Evolutionary conservation across 805 yeast genomes (phyloP).

Genomic region (Kodamaea laetipori): DNA sequence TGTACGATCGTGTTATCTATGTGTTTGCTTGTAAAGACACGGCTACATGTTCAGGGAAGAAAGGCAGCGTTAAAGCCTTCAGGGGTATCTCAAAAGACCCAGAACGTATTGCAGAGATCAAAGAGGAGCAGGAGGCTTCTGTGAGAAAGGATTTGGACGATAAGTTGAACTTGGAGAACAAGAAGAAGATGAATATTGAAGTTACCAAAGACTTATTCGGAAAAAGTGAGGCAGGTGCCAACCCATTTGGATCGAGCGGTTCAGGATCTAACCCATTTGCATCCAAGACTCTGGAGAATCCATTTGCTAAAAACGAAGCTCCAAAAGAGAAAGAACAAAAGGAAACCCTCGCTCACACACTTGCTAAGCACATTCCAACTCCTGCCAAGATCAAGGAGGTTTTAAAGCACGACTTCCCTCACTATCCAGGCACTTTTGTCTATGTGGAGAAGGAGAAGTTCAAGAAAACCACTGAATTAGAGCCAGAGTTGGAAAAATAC

Average conservation of each 20-base stretch:
- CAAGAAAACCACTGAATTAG: conserved; percentile 49
- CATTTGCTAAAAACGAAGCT: conserved; percentile 11
- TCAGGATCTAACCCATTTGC: conserved; percentile 30
- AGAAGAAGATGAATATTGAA: conserved; percentile 41
- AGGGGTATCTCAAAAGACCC: conserved; percentile 74
- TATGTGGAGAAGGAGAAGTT: conserved; percentile 74
- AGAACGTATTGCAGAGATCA: conserved; percentile 42
- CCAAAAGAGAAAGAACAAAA: conserved; percentile 16
- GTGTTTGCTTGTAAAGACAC: conserved; percentile 71
- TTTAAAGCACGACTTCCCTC: conserved; percentile 37
- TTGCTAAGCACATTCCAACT: conserved; percentile 16
- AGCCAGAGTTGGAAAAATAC: conserved; percentile 52
- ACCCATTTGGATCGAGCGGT: conserved; percentile 18
- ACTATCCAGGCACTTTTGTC: conserved; percentile 65
- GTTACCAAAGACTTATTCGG: conserved; percentile 36
- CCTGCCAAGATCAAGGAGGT: conserved; percentile 10
- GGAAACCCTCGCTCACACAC: conserved; percentile 7
- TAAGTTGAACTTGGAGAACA: conserved; percentile 44
- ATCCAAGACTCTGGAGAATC: conserved; percentile 12
- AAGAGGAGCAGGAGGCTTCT: conserved; percentile 33
- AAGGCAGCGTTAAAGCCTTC: conserved; percentile 73
- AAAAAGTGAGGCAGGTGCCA: conserved; percentile 4
- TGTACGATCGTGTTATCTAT: conserved; percentile 81
- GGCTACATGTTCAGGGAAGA: conserved; percentile 59
- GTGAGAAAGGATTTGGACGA: conserved; percentile 39